Percentiles rank a stretch among this genome's conserved stretches.
Conservation (phyloP, 1,139 yeast species). For the Hansenula sp. region DNA sequence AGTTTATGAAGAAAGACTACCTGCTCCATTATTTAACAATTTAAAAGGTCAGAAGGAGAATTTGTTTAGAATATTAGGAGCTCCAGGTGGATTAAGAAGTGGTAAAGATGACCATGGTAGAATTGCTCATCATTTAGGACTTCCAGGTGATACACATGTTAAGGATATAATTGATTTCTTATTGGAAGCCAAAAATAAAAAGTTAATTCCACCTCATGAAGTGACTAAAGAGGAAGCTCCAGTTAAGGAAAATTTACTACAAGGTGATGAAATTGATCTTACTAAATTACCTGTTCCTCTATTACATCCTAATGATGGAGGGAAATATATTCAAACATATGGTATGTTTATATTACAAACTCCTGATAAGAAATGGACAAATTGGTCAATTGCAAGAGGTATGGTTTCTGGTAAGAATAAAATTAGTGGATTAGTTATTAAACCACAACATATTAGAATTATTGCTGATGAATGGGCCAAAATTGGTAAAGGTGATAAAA, state of each 20-base stretch:
- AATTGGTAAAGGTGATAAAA: conserved; percentile 13
- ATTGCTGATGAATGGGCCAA: conserved; percentile 21
- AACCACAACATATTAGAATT: conserved; percentile 21
- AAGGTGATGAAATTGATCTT: conserved; percentile 17
- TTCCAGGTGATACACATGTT: conserved; percentile 16
- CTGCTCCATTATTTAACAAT: conserved; percentile 20
- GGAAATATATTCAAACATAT: conserved; percentile 21
- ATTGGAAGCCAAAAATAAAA: conserved; percentile 11
- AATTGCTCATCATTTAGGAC: conserved; percentile 20
- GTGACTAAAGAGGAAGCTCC: conserved; percentile 13
- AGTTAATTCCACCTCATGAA: conserved; percentile 12
- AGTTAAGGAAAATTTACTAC: conserved; percentile 12
- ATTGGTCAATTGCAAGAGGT: conserved; percentile 24
- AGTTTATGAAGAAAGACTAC: conserved; percentile 14
- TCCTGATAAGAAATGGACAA: conserved; percentile 22
- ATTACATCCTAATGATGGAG: conserved; percentile 20
- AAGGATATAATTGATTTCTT: conserved; percentile 17
- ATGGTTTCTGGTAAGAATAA: conserved; percentile 18
- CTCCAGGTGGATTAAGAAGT: conserved; percentile 15
- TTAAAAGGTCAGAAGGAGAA: conserved; percentile 15
- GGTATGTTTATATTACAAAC: conserved; percentile 22
- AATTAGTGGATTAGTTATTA: conserved; percentile 19
- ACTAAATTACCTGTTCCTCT: conserved; percentile 16
- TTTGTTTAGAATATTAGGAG: conserved; percentile 16
- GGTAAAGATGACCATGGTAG: conserved; percentile 19